Percentiles rank a stretch among this genome's conserved stretches.
phyloP scores from a whole-genome alignment of 345 rosid species.

The Brassica rapa region DNA sequence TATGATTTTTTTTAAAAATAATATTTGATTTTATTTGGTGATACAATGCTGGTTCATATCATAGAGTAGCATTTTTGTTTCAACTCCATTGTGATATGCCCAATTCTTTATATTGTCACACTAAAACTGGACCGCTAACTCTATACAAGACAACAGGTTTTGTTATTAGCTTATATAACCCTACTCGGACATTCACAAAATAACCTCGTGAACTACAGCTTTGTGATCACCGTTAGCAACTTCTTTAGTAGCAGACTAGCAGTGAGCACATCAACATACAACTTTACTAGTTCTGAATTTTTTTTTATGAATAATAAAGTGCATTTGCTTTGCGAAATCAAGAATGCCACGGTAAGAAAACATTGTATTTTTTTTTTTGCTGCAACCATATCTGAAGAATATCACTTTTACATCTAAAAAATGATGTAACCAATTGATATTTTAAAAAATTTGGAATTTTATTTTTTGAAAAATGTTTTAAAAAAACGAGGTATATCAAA shows the following conservation, averaged over 20 bases:
- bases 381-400: too few species aligned
- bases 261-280: too few species aligned
- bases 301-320: too few species aligned
- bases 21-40: not conserved
- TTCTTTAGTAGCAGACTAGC: too few species aligned
- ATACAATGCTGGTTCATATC: not conserved
- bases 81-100: not conserved
- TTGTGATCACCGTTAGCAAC: not conserved
- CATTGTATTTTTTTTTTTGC: too few species aligned
- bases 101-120: not conserved
- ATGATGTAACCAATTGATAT: not conserved
- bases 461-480: not conserved
- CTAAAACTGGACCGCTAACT: not conserved
- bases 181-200: not conserved
- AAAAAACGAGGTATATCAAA: conserved; percentile 2
- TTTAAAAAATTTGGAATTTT: not conserved
- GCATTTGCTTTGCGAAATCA: too few species aligned
- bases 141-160: not conserved
- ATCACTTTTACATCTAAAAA: not conserved
- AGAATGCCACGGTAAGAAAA: too few species aligned
- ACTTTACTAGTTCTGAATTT: too few species aligned
- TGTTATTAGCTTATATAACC: not conserved
- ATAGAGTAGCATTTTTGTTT: not conserved
- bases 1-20: not conserved
- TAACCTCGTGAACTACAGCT: not conserved